Conservation (phyloP, 2,329 filamentous ascomycete genomes). For the Davidsoniella eucalypti region DNA sequence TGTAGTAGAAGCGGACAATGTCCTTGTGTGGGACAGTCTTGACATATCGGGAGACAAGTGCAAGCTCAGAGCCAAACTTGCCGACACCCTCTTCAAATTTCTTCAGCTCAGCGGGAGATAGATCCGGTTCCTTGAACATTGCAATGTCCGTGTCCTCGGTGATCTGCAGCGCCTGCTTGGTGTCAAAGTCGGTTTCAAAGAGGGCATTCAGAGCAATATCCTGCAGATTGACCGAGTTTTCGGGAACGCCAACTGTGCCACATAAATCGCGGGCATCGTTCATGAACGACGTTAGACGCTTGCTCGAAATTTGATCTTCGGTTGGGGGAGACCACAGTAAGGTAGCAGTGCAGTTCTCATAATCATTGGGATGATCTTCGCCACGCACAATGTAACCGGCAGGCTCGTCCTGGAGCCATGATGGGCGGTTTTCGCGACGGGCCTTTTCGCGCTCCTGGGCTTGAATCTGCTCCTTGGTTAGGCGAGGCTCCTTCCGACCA, state of each 20-base stretch:
- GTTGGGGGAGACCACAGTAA: conserved; percentile 63
- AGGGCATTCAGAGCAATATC: conserved; percentile 68
- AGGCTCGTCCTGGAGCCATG: conserved; percentile 88
- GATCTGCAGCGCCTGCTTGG: conserved; percentile 50
- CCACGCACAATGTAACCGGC: conserved; percentile 71
- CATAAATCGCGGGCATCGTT: conserved; percentile 47
- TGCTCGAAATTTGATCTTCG: conserved; percentile 31
- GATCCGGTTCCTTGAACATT: conserved; percentile 69
- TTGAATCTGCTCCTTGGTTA: conserved; percentile 64
- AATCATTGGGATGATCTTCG: conserved; percentile 55
- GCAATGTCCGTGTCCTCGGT: conserved; percentile 52
- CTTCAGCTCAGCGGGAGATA: conserved; percentile 64
- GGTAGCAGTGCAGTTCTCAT: conserved; percentile 58
- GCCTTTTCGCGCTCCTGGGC: conserved; percentile 69
- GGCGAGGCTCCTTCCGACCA: conserved; percentile 60
- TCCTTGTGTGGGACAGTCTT: conserved; percentile 58
- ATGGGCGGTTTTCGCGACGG: conserved; percentile 65
- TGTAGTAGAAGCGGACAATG: conserved; percentile 88
- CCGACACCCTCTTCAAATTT: conserved; percentile 82
- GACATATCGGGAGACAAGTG: conserved; percentile 68
- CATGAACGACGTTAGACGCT: conserved; percentile 64
- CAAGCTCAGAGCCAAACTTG: conserved; percentile 83
- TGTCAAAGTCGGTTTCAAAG: conserved; percentile 54
- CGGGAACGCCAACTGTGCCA: conserved; percentile 50
- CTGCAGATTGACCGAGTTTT: conserved; percentile 69